phyloP scores from a whole-genome alignment of 1,139 yeast species.

The Meyerozyma carpophila region DNA sequence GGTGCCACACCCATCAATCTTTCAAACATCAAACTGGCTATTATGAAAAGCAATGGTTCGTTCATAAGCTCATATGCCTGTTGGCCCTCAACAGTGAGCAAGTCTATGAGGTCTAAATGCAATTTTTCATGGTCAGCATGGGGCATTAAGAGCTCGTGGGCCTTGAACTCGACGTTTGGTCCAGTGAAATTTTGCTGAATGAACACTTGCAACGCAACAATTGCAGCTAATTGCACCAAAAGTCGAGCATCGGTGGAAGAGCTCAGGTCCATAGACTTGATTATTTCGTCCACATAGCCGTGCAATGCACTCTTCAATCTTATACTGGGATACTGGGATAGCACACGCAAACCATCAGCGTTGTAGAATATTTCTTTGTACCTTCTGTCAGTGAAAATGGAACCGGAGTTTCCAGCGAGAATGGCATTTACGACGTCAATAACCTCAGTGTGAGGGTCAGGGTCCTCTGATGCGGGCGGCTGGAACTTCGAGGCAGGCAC shows the following conservation, averaged over 20 bases:
- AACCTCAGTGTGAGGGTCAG: not conserved
- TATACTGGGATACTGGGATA: not conserved
- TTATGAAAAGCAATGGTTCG: constrained; percentile 47
- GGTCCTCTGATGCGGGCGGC: not conserved
- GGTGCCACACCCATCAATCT: constrained; percentile 27
- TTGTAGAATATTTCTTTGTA: not conserved
- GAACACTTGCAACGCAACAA: constrained; percentile 61
- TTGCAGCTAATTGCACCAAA: constrained; percentile 34
- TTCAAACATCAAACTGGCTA: constrained; percentile 51
- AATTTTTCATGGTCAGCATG: constrained; percentile 21
- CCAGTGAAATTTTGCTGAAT: constrained; percentile 82
- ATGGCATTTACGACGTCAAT: not conserved
- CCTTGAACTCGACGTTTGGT: constrained; percentile 48
- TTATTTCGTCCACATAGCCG: not conserved
- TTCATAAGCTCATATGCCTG: constrained; percentile 55
- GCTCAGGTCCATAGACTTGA: not conserved
- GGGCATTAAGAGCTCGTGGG: constrained; percentile 28
- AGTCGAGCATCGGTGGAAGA: not conserved
- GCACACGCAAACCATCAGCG: not conserved
- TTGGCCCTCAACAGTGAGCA: constrained; percentile 55
- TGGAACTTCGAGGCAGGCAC: not conserved
- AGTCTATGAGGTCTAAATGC: constrained; percentile 28
- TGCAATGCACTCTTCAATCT: not conserved
- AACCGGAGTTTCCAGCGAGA: not conserved
- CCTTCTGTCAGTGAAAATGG: not conserved